phyloP scores from a whole-genome alignment of 202 grass and related monocot species.

The Setaria viridis region DNA sequence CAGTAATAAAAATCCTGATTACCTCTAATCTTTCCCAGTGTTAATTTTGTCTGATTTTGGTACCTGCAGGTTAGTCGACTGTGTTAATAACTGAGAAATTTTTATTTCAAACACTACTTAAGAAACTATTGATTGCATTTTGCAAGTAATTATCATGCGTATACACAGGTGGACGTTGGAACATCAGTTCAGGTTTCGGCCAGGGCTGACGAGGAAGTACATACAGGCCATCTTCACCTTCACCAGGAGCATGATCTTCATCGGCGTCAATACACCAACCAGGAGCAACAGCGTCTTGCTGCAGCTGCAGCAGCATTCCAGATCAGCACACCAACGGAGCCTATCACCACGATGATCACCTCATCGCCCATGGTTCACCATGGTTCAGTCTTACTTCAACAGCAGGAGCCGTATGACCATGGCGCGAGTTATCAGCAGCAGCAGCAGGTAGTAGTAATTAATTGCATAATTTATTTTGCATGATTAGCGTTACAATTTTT shows the following conservation, averaged over 20 bases:
- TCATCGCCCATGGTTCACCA: constrained; percentile 45
- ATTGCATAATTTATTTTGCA: neutral
- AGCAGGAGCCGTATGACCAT: constrained; percentile 52
- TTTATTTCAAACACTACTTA: neutral
- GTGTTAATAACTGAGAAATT: neutral
- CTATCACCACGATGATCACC: constrained; percentile 54
- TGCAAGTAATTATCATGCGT: constrained; percentile 1
- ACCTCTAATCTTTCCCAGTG: neutral
- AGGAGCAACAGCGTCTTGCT: constrained; percentile 46
- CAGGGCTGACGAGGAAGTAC: constrained; percentile 43
- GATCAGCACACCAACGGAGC: constrained; percentile 49
- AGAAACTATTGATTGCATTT: neutral
- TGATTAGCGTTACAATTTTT: too few relatives aligned
- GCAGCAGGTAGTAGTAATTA: constrained; percentile 17
- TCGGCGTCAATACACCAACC: constrained; percentile 48
- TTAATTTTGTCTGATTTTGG: neutral
- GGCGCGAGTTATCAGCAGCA: constrained; percentile 28
- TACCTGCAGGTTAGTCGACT: neutral
- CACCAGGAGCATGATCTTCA: constrained; percentile 47
- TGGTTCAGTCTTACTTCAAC: constrained; percentile 50
- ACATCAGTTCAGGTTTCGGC: constrained; percentile 37
- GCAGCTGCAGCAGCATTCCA: constrained; percentile 41
- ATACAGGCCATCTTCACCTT: constrained; percentile 33
- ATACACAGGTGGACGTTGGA: constrained; percentile 51
- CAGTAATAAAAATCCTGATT: neutral